Percentiles rank a stretch among this genome's conserved stretches.
Conservation (phyloP, 148 eudicot genomes). For the Rhododendron molle region DNA sequence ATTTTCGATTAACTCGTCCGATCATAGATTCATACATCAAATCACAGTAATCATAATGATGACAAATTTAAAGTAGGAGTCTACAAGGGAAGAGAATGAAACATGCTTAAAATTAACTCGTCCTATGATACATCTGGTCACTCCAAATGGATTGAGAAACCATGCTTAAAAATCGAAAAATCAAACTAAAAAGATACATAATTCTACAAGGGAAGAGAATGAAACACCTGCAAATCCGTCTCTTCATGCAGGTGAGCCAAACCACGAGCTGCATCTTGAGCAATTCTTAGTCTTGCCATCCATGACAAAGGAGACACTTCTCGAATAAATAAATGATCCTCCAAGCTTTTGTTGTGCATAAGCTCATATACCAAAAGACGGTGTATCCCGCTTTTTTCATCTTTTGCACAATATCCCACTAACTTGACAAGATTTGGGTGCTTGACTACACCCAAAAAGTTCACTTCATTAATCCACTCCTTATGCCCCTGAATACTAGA, state of each 20-base stretch:
- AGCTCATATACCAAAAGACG: slow-evolving; percentile 89
- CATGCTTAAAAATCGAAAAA: neutral
- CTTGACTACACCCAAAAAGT: slow-evolving; percentile 77
- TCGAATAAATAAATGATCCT: slow-evolving; percentile 77
- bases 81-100: too few species aligned
- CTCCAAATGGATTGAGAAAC: neutral
- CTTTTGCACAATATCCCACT: slow-evolving; percentile 96
- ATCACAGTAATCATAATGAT: neutral
- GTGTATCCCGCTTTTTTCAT: slow-evolving; percentile 94
- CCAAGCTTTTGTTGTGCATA: slow-evolving; percentile 85
- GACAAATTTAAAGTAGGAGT: neutral
- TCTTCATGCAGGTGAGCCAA: slow-evolving; percentile 92
- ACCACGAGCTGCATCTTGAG: slow-evolving; percentile 96
- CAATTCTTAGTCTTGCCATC: slow-evolving; percentile 51
- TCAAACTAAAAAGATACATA: neutral
- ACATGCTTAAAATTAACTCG: too few species aligned
- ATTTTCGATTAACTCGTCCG: neutral
- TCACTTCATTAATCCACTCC: slow-evolving; percentile 95
- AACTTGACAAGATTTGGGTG: slow-evolving; percentile 95
- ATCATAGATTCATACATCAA: too few species aligned
- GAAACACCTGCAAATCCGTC: slow-evolving; percentile 59
- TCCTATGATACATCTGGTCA: too few species aligned
- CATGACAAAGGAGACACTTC: slow-evolving; percentile 65
- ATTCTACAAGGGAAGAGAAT: neutral
- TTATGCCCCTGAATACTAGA: slow-evolving; percentile 93